Percentiles rank a stretch among this genome's conserved stretches.
Evolutionary conservation across 1,284 basidiomycete species (phyloP).

Genomic region (Boletellus deceptivus): DNA sequence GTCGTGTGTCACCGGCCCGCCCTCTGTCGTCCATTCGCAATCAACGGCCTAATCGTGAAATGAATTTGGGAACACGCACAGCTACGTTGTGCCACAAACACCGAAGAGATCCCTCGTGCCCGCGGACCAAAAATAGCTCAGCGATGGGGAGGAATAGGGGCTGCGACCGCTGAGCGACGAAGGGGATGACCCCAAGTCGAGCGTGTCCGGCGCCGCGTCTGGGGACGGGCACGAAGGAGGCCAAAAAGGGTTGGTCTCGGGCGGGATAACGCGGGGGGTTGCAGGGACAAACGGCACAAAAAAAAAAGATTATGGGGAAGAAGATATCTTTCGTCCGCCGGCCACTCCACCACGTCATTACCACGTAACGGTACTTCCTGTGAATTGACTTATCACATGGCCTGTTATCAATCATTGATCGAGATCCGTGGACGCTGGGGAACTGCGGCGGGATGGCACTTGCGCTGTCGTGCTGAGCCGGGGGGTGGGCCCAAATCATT

Average conservation of each 20-base stretch:
- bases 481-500: background rate
- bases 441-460: constrained; percentile 3
- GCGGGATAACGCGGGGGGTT: background rate
- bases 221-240: constrained; percentile 1
- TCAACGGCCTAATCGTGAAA: background rate
- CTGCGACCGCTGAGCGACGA: too few relatives aligned
- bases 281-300: background rate
- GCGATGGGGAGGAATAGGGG: background rate
- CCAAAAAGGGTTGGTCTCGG: constrained; percentile 6
- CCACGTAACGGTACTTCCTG: constrained; percentile 6
- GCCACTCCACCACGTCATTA: background rate
- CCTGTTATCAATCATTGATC: background rate
- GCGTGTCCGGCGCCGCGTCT: background rate
- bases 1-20: too few relatives aligned
- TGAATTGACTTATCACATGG: too few relatives aligned
- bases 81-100: background rate
- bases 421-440: background rate
- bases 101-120: background rate
- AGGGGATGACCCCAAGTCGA: background rate
- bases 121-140: background rate
- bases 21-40: background rate
- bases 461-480: background rate
- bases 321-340: constrained; percentile 6
- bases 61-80: background rate
- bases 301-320: background rate